Evolutionary conservation across 1,139 yeast species (phyloP).

Genomic region (Geotrichum fermentans): DNA sequence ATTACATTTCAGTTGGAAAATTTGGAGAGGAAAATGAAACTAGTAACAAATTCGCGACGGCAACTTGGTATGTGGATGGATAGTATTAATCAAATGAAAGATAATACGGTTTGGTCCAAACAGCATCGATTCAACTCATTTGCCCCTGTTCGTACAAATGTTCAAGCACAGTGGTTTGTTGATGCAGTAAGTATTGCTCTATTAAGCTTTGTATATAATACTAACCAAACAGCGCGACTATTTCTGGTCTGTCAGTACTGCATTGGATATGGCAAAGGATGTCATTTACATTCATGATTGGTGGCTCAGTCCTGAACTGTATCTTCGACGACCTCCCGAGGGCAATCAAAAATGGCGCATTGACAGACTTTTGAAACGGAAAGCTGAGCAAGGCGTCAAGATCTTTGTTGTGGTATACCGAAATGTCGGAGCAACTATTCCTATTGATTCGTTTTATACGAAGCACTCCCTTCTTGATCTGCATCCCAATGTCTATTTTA

Average conservation of each 20-base stretch:
- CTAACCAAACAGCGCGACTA: conserved; percentile 48
- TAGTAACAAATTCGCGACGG: conserved; percentile 67
- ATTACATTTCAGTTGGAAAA: conserved; percentile 67
- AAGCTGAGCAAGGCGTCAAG: conserved; percentile 93
- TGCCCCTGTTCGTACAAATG: conserved; percentile 83
- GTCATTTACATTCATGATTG: conserved; percentile 94
- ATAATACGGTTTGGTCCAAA: conserved; percentile 64
- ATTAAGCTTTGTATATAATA: conserved; percentile 1
- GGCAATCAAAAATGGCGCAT: conserved; percentile 93
- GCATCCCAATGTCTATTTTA: conserved; percentile 80
- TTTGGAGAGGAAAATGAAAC: conserved; percentile 67
- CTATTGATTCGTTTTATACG: conserved; percentile 90
- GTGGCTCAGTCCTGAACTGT: conserved; percentile 96
- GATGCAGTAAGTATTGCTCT: conserved; percentile 51
- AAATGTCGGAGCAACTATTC: conserved; percentile 89
- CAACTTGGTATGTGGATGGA: conserved; percentile 73
- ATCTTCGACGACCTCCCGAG: conserved; percentile 87
- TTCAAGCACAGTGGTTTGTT: conserved; percentile 94
- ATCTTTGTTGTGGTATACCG: conserved; percentile 90
- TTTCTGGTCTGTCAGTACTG: conserved; percentile 93
- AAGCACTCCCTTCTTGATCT: conserved; percentile 85
- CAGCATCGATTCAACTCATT: conserved; percentile 77
- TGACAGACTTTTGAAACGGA: conserved; percentile 79
- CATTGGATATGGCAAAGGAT: conserved; percentile 89
- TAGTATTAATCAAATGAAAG: conserved; percentile 66